Conservation (phyloP, 495 filamentous ascomycete species). For the Xylaria curta region DNA sequence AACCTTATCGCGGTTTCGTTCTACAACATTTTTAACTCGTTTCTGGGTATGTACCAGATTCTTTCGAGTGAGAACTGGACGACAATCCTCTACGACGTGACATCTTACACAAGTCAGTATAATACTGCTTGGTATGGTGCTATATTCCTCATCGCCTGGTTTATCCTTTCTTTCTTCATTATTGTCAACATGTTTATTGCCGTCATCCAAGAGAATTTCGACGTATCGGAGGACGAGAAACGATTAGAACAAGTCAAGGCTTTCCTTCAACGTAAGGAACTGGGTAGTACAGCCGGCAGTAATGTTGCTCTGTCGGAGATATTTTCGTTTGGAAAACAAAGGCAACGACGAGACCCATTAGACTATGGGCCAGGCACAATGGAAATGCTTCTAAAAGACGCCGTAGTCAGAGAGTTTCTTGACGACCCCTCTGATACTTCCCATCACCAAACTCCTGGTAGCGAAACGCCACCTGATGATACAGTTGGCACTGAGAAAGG, state of each 20-base stretch:
- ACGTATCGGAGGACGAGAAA: conserved; percentile 99
- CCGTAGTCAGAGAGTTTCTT: conserved; percentile 91
- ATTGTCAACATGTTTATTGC: conserved; percentile 99
- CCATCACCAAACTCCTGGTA: conserved; percentile 46
- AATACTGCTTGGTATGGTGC: conserved; percentile 93
- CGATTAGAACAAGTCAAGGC: conserved; percentile 93
- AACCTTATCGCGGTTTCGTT: conserved; percentile 74
- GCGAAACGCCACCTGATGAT: conserved; percentile 43
- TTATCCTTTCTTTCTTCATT: conserved; percentile 94
- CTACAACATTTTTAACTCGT: conserved; percentile 89
- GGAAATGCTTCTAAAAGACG: conserved; percentile 96
- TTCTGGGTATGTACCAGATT: conserved; percentile 97
- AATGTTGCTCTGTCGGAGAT: conserved; percentile 89
- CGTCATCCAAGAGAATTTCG: conserved; percentile 99
- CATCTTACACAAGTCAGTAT: conserved; percentile 63
- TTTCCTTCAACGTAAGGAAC: conserved; percentile 89
- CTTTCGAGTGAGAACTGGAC: conserved; percentile 99
- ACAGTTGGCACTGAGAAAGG: conserved; percentile 42
- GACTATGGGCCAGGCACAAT: conserved; percentile 87
- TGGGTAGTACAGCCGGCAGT: conserved; percentile 64
- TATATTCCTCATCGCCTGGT: conserved; percentile 92
- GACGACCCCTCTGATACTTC: conserved; percentile 67
- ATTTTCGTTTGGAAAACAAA: conserved; percentile 75
- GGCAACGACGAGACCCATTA: conserved; percentile 75
- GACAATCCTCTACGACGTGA: conserved; percentile 80